These are phyloP conservation scores for Clarireedia hainanense DNA, from an alignment of 2,329 filamentous ascomycete species.

Conservation along the genomic window DNA sequence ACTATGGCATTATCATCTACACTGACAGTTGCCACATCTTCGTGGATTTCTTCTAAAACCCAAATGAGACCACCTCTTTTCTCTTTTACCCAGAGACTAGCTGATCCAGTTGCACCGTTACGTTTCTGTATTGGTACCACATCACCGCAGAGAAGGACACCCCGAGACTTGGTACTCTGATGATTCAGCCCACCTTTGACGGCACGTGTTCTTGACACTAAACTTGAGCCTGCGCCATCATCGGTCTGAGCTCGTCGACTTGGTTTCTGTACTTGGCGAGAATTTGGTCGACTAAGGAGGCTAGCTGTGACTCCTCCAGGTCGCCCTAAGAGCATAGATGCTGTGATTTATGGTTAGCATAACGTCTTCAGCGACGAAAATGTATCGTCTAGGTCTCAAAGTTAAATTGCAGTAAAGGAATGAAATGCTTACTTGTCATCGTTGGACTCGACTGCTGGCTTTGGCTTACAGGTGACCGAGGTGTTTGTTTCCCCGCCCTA, in stretches of 20 bases:
- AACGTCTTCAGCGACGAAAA: not conserved
- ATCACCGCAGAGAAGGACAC: constrained; percentile 88
- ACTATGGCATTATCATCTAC: constrained; percentile 74
- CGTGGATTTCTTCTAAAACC: constrained; percentile 96
- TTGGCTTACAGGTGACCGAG: constrained; percentile 16
- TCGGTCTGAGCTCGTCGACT: constrained; percentile 55
- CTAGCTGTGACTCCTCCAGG: constrained; percentile 72
- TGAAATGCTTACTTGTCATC: constrained; percentile 20
- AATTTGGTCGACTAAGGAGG: constrained; percentile 65
- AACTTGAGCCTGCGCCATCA: constrained; percentile 45
- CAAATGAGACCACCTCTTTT: constrained; percentile 90
- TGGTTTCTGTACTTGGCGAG: constrained; percentile 43
- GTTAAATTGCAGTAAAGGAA: too few relatives aligned
- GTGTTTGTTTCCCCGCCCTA: constrained; percentile 16
- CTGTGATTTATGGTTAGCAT: constrained; percentile 11
- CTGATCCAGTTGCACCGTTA: constrained; percentile 84
- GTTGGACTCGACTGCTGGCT: constrained; percentile 26
- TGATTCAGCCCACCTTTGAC: constrained; percentile 48
- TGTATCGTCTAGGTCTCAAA: not conserved
- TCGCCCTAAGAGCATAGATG: constrained; percentile 59
- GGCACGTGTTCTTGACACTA: constrained; percentile 33
- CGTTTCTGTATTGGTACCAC: constrained; percentile 97
- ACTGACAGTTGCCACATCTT: constrained; percentile 73
- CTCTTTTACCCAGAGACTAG: constrained; percentile 97
- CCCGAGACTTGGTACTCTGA: constrained; percentile 67